Evolutionary conservation across 495 filamentous ascomycete species (phyloP).

Genomic region (Neurospora sp.): DNA sequence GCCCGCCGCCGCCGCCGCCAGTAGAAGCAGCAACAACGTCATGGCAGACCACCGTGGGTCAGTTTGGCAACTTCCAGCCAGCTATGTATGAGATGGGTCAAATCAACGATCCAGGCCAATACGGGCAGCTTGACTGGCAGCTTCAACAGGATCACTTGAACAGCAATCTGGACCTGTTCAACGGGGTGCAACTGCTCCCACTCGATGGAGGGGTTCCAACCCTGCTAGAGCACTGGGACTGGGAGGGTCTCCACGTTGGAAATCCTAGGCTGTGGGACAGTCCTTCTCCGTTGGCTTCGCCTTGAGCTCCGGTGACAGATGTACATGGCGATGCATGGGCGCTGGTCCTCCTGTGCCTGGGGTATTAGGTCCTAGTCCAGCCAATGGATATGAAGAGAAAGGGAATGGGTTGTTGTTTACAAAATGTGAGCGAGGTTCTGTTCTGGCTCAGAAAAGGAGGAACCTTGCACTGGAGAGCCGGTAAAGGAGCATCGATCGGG

Average conservation of each 20-base stretch:
- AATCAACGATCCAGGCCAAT: background rate
- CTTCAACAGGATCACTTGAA: background rate
- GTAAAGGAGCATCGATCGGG: background rate
- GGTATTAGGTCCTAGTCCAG: background rate
- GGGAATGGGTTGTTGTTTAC: background rate
- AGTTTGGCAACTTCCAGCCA: background rate
- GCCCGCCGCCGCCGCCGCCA: background rate
- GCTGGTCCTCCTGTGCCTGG: background rate
- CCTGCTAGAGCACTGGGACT: slow-evolving; percentile 19
- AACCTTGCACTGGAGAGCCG: background rate
- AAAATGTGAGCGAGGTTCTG: background rate
- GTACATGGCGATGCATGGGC: background rate
- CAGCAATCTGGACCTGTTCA: slow-evolving; percentile 1
- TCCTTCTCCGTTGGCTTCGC: background rate
- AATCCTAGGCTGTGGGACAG: slow-evolving; percentile 12
- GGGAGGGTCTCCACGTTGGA: slow-evolving; percentile 15
- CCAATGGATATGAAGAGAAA: background rate
- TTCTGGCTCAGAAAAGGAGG: background rate
- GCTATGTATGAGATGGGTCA: background rate
- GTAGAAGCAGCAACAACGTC: background rate
- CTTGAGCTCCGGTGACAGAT: background rate
- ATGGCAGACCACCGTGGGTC: background rate
- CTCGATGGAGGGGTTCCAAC: slow-evolving; percentile 8
- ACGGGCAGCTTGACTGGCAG: slow-evolving; percentile 11
- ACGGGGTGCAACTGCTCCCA: background rate